These are phyloP conservation scores for Ceratobasidium sp. DNA, from an alignment of 1,284 basidiomycete genomes.

Conservation along the genomic window DNA sequence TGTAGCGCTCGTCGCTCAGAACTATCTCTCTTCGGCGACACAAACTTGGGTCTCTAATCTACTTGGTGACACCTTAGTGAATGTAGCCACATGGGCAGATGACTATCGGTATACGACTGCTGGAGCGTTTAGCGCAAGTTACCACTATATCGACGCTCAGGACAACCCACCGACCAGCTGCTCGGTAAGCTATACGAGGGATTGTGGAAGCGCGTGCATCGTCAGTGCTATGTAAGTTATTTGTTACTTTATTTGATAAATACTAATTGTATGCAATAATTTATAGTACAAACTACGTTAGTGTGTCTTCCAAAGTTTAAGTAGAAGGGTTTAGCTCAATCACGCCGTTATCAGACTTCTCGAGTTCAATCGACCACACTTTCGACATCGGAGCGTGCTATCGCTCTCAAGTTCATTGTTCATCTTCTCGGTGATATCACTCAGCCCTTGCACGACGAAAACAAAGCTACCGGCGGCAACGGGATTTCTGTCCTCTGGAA, in stretches of 20 bases:
- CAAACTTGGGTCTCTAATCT: slow-evolving; percentile 39
- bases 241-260: too few relatives aligned
- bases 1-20: slow-evolving; percentile 46
- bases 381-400: slow-evolving; percentile 37
- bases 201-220: slow-evolving; percentile 45
- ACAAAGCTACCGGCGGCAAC: slow-evolving; percentile 46
- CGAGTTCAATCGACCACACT: slow-evolving; percentile 29
- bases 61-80: slow-evolving; percentile 41
- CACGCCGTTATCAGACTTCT: slow-evolving; percentile 12
- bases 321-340: not conserved
- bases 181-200: slow-evolving; percentile 42
- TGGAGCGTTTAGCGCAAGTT: slow-evolving; percentile 33
- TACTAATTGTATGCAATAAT: not conserved
- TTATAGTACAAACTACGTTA: slow-evolving; percentile 46
- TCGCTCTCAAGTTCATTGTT: slow-evolving; percentile 47
- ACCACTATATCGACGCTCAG: slow-evolving; percentile 45
- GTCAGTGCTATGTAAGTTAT: slow-evolving; percentile 44
- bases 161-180: slow-evolving; percentile 47
- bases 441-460: slow-evolving; percentile 49
- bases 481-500: slow-evolving; percentile 46
- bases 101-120: slow-evolving; percentile 24
- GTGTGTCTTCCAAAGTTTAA: not conserved
- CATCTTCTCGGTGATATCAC: slow-evolving; percentile 49
- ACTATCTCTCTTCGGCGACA: slow-evolving; percentile 43
- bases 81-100: slow-evolving; percentile 47